Evolutionary conservation across 1,284 basidiomycete species (phyloP).

Genomic region (Kalmanozyma brasiliensis): DNA sequence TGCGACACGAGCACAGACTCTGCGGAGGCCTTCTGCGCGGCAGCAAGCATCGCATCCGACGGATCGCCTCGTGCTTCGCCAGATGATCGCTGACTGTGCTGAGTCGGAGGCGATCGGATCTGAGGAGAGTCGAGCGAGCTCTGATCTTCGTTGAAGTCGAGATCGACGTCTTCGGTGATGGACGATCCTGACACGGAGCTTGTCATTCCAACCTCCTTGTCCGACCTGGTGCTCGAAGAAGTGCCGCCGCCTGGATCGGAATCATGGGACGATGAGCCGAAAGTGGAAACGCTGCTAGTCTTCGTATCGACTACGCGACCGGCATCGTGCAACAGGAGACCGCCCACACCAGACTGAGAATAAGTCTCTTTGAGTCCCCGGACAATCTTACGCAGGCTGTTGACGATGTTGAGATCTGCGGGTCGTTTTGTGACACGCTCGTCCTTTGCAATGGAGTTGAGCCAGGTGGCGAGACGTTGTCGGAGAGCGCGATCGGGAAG

Average conservation of each 20-base stretch:
- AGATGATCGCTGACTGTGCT: slow-evolving; percentile 9
- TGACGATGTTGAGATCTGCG: slow-evolving; percentile 50
- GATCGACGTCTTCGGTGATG: slow-evolving; percentile 32
- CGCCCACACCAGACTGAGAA: slow-evolving; percentile 48
- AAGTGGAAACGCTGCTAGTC: slow-evolving; percentile 35
- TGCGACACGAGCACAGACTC: slow-evolving; percentile 44
- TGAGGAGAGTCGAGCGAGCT: slow-evolving; percentile 19
- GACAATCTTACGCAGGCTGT: slow-evolving; percentile 56
- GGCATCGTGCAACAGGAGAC: slow-evolving; percentile 43
- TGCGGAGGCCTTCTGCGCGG: slow-evolving; percentile 38
- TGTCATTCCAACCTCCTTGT: slow-evolving; percentile 11
- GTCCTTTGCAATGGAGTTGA: slow-evolving; percentile 51
- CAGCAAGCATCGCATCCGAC: slow-evolving; percentile 17
- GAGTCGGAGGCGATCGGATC: slow-evolving; percentile 9
- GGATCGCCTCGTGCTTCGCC: slow-evolving; percentile 6
- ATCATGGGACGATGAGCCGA: slow-evolving; percentile 30
- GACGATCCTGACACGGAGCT: slow-evolving; percentile 17
- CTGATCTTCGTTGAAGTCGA: slow-evolving; percentile 37
- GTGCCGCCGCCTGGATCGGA: slow-evolving; percentile 13
- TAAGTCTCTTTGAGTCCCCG: slow-evolving; percentile 56
- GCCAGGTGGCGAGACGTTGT: slow-evolving; percentile 52
- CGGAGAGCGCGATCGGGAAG: slow-evolving; percentile 53
- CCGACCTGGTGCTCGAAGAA: slow-evolving; percentile 9
- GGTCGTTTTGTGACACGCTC: slow-evolving; percentile 26
- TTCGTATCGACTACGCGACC: slow-evolving; percentile 32